Conservation (phyloP, 805 yeast genomes). For the Spathaspora sp. region DNA sequence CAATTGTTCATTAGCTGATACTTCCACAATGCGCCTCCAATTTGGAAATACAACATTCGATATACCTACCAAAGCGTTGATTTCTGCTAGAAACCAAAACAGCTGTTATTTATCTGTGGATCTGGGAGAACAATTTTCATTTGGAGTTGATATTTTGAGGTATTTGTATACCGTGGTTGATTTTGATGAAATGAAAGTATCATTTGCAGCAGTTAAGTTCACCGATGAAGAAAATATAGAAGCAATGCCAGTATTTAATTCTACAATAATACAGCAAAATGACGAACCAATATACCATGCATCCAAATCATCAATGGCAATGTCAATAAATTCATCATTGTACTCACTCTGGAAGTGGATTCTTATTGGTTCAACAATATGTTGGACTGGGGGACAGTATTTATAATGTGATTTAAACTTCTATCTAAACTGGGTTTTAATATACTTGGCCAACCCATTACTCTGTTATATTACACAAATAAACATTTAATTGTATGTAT, state of each 20-base stretch:
- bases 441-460: no score
- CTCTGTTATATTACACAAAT: no score
- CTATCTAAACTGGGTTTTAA: no score
- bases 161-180: not conserved
- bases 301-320: not conserved
- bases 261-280: not conserved
- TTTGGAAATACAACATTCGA: slow-evolving; percentile 56
- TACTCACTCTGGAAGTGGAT: not conserved
- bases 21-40: slow-evolving; percentile 31
- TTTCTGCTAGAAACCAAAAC: not conserved
- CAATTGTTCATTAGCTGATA: slow-evolving; percentile 30
- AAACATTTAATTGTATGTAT: no score
- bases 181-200: not conserved
- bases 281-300: not conserved
- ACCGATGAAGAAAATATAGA: not conserved
- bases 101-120: not conserved
- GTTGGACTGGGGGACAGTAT: not conserved
- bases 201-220: not conserved
- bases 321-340: not conserved
- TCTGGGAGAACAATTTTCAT: not conserved
- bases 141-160: not conserved
- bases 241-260: not conserved
- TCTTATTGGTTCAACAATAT: not conserved
- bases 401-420: no score
- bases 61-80: slow-evolving; percentile 35